Evolutionary conservation across 2,329 filamentous ascomycete species (phyloP), one percentile per base, ranked within the genome.

Genomic region (Fusarium sp.): DNA sequence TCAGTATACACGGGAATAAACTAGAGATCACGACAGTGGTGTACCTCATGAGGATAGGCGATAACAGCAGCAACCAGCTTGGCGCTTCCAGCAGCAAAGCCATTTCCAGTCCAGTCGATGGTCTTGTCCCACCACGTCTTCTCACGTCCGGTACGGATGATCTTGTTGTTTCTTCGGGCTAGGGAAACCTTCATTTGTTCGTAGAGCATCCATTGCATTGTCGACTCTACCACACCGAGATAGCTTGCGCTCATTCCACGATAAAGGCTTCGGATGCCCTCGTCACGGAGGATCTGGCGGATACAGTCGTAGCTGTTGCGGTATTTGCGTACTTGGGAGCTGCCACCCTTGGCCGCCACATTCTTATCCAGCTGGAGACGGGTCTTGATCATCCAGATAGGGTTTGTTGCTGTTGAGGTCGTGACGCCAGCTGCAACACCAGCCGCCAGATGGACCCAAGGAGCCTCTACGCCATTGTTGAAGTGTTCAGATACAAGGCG

Each of bases 381-480:
- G 36, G 93, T 98, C 82, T 98, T 98, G 72, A 98, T 87, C 62
- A 98, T 84, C 93, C 93, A 98, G 71, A 98, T 97, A 2, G 93
- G 93, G 76, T 97, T 97, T 33, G 93, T 98, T 19, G 90, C 91
- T 1, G 94, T 97, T 42, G 91, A 91, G 0, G 94, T 97, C 7
- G 89, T 88, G 38, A 97, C 85, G 3, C 93, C 93, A 1, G 93
- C 93, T 14, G 84, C 82, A 2, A 90, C 86, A 6, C 91, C 93
- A 1, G 92, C 88, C 42, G 85, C 79, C 9, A 97, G 81, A 73
- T 97, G 92, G 10, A 97, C 88, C 82, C 86, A 90, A 1, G 90
- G 84, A 13, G 86, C 84, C 71, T 93, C 85, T 67, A 87, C 73
- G 44, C 89, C 86, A 66, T 85, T 72, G 76, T 94, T 92, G 72